phyloP scores from a whole-genome alignment of 257 asterid genomes.

The Petrea volubilis region DNA sequence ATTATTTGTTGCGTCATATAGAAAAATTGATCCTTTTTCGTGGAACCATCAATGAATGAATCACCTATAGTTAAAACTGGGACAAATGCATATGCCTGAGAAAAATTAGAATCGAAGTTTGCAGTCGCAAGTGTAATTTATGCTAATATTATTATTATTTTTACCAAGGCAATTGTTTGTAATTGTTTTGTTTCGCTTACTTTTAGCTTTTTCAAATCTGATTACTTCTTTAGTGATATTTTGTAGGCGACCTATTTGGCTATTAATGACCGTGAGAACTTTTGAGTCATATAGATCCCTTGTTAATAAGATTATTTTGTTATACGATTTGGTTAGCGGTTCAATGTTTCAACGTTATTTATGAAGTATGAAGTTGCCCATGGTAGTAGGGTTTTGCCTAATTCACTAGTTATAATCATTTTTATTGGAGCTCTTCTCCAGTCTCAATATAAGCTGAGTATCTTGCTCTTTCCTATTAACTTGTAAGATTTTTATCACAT shows the following conservation, averaged over 20 bases:
- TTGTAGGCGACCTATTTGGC: background rate
- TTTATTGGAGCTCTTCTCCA: background rate
- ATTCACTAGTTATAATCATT: background rate
- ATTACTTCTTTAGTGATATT: background rate
- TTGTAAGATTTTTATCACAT: background rate
- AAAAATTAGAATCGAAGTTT: background rate
- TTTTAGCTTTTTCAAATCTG: background rate
- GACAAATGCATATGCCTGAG: background rate
- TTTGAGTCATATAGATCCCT: constrained; percentile 5
- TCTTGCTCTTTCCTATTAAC: background rate
- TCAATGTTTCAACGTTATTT: background rate
- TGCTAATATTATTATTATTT: too few species aligned
- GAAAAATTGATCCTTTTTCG: background rate
- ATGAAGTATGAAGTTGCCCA: background rate
- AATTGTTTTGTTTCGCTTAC: background rate
- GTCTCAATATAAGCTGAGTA: background rate
- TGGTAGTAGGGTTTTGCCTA: background rate
- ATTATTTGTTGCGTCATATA: background rate
- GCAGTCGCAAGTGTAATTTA: background rate
- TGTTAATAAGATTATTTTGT: background rate
- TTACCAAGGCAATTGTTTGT: background rate
- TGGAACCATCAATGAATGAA: background rate
- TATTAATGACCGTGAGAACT: background rate
- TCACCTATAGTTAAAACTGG: background rate
- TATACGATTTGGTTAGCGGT: background rate